Base-by-base conservation (phyloP, 2,329 filamentous ascomycete species). In the Pseudonectria buxi region DNA sequence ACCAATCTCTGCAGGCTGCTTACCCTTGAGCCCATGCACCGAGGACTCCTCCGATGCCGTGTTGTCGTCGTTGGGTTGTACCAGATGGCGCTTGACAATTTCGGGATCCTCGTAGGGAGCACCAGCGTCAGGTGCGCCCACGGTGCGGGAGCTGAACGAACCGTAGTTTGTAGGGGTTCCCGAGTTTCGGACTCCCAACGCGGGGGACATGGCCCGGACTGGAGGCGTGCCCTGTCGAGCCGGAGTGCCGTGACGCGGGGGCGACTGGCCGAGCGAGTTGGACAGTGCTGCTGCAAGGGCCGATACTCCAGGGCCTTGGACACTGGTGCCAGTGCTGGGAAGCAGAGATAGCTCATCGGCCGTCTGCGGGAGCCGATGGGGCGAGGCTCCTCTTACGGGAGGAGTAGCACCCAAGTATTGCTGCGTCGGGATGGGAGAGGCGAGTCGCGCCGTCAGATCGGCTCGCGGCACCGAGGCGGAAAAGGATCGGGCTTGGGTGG, bases 201-300 rank as follows among this genome's bases (percentile, higher is more conserved):
- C 50, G 25, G 60, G 63, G n/a, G 63, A 65, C 29, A 59, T 57
- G 16, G 62, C 50, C 36, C 59, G 57, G 24, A 57, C 49, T 18
- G 61, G 58, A 28, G 81, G 82, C 30, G 82, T 84, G 28, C 70
- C 64, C 27, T 78, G 60, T 37, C 77, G 65, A 22, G 67, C 67
- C 9, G 78, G 72, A 33, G 79, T 84, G 32, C 81, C 83, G 46
- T 82, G 78, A 30, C 79, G 73, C 26, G 83, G 79, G 13, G 85
- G 83, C 16, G 80, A 80, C 32, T 75, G 74, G 43, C 81, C 83
- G 26, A 83, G 65, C 10, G 81, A 84, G 49, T 83, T 80, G 41
- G 84, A 84, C 44, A 95, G 67, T n/a, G 87, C 90, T 16, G 86
- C 85, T 25, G 90, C 88, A 36, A 96, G 75, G 41, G 88, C 89